Evolutionary conservation across 2,329 filamentous ascomycete genomes (phyloP).

Genomic region (Botrytis deweyae): DNA sequence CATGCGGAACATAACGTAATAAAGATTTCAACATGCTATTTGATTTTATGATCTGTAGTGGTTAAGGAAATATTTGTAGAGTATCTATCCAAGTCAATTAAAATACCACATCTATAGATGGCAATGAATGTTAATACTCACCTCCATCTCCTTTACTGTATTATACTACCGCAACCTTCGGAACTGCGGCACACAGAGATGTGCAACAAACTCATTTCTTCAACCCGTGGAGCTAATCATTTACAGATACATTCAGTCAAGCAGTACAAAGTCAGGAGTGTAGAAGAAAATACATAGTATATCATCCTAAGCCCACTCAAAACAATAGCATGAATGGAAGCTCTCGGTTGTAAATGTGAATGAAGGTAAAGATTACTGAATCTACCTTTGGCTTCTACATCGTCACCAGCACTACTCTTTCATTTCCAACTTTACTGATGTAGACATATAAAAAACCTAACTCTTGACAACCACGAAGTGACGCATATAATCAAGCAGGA

Average conservation of each 20-base stretch:
- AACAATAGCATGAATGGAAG: background rate
- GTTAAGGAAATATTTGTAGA: background rate
- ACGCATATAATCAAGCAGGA: background rate
- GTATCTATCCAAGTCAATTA: background rate
- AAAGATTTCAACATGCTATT: background rate
- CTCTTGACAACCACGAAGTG: background rate
- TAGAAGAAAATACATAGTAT: no score
- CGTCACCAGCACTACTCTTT: background rate
- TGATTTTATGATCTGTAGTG: background rate
- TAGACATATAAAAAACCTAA: background rate
- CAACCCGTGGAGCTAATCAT: background rate
- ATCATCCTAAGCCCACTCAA: no score
- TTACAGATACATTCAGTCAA: background rate
- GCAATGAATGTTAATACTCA: background rate
- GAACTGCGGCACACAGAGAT: background rate
- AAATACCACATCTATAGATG: background rate
- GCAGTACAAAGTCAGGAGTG: background rate
- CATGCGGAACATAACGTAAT: background rate
- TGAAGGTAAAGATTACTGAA: background rate
- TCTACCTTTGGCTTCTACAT: background rate
- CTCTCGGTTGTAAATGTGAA: background rate
- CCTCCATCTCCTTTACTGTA: background rate
- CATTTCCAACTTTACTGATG: background rate
- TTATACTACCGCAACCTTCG: background rate
- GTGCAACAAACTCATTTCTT: background rate